Conservation (phyloP, 768 basidiomycete genomes). For the Rhodotorula toruloides region DNA sequence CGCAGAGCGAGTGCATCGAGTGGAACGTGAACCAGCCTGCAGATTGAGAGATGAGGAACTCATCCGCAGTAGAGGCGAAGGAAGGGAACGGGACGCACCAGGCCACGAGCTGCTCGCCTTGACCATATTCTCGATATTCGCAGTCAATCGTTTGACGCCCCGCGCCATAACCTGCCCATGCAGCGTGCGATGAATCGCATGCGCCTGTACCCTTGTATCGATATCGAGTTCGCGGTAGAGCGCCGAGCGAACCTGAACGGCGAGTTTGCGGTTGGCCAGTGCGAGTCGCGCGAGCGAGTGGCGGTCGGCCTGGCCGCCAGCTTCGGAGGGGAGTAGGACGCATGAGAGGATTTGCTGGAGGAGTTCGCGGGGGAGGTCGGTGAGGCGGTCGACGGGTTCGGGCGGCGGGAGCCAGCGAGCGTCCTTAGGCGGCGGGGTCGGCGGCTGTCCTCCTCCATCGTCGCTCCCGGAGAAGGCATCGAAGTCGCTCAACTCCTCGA, state of each 20-base stretch:
- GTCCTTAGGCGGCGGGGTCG: background rate
- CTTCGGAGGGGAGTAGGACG: constrained; percentile 2
- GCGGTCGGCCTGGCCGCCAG: constrained; percentile 1
- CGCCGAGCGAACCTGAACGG: constrained; percentile 17
- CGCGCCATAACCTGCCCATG: constrained; percentile 20
- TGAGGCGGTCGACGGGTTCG: constrained; percentile 21
- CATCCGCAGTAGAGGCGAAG: background rate
- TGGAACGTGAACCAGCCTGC: constrained; percentile 40
- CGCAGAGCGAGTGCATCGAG: constrained; percentile 40
- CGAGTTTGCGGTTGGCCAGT: constrained; percentile 5
- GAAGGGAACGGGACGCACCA: constrained; percentile 3
- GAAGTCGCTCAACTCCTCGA: too few species aligned
- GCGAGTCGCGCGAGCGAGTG: constrained; percentile 5
- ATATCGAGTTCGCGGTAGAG: constrained; percentile 28
- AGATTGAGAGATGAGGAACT: background rate
- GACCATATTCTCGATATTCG: constrained; percentile 28
- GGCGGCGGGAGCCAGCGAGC: background rate
- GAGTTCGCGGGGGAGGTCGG: constrained; percentile 27
- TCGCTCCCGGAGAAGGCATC: too few species aligned
- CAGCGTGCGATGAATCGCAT: constrained; percentile 33
- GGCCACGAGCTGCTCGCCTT: constrained; percentile 35
- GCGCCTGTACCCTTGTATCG: constrained; percentile 34
- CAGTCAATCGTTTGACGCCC: constrained; percentile 16
- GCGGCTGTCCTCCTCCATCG: background rate
- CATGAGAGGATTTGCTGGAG: constrained; percentile 25